Evolutionary conservation across 495 filamentous ascomycete species (phyloP).

Genomic region (Poronia punctata): DNA sequence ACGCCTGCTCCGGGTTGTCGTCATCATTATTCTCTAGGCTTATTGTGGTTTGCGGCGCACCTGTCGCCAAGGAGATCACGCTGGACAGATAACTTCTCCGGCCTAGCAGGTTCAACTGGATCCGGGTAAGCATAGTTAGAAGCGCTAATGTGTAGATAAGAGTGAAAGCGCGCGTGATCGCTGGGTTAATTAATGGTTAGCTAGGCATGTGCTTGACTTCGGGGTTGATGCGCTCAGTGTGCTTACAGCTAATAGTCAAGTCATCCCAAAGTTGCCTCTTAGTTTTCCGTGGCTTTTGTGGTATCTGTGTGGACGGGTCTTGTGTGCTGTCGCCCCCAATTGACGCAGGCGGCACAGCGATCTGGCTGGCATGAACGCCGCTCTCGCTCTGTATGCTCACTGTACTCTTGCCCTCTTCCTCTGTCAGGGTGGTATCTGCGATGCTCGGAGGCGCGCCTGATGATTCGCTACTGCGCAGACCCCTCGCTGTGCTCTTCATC

Average conservation of each 20-base stretch:
- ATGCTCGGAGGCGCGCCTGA: conserved; percentile 60
- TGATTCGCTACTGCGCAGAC: conserved; percentile 58
- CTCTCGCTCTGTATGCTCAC: conserved; percentile 70
- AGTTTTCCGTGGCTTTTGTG: conserved; percentile 57
- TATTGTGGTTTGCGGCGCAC: conserved; percentile 57
- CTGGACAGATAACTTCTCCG: conserved; percentile 90
- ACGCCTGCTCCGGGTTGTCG: conserved; percentile 66
- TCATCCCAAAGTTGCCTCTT: conserved; percentile 97
- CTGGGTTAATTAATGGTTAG: conserved; percentile 43
- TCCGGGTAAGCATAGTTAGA: conserved; percentile 83
- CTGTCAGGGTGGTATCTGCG: conserved; percentile 46
- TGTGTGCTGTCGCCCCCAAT: conserved; percentile 26
- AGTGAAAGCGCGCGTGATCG: conserved; percentile 84
- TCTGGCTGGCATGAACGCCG: conserved; percentile 72
- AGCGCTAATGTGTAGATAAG: conserved; percentile 86
- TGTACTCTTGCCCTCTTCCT: conserved; percentile 75
- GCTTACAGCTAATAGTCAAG: conserved; percentile 86
- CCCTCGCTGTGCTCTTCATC: conserved; percentile 75
- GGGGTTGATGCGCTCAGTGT: background rate
- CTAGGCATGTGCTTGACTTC: background rate
- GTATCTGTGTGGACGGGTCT: conserved; percentile 28
- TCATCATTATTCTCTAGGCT: conserved; percentile 85
- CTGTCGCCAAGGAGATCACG: conserved; percentile 78
- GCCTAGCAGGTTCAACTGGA: conserved; percentile 95
- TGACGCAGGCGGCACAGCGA: conserved; percentile 40